A percentile compares a stretch with the other conserved stretches of the same genome.
phyloP scores from a whole-genome alignment of 1,139 yeast genomes.

The Yamadazyma kanchanaburiensis region DNA sequence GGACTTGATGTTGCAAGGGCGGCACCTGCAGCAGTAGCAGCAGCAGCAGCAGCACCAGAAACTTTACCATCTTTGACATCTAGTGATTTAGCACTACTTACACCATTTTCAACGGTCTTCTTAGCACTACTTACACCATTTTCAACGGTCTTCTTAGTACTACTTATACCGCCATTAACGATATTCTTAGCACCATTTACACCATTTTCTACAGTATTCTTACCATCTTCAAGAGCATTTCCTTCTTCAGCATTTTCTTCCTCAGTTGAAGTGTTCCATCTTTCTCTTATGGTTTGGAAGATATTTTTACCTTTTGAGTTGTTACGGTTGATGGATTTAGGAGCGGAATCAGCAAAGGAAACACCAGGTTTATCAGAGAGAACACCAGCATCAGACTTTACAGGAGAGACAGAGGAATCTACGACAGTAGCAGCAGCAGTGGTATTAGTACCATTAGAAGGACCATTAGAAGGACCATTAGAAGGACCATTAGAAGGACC shows the following conservation, averaged over 20 bases:
- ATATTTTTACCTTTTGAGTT: constrained; percentile 25
- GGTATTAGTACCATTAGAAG: constrained; percentile 5
- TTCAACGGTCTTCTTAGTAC: too few species aligned
- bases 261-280: constrained; percentile 14
- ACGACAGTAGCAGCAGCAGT: constrained; percentile 5
- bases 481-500: constrained; percentile 3
- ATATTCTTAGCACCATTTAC: too few species aligned
- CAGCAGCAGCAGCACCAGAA: constrained; percentile 1
- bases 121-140: too few species aligned
- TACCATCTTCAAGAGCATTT: too few species aligned
- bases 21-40: not conserved
- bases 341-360: too few species aligned
- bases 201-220: too few species aligned
- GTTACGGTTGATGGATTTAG: constrained; percentile 5
- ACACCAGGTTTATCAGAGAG: too few species aligned
- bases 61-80: not conserved
- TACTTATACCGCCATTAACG: too few species aligned
- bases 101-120: too few species aligned
- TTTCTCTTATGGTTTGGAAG: constrained; percentile 34
- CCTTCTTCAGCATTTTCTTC: constrained; percentile 7
- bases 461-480: constrained; percentile 5
- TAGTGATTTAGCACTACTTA: too few species aligned
- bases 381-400: constrained; percentile 5
- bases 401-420: constrained; percentile 8
- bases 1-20: too few species aligned